Base-by-base conservation (phyloP, 108 stramenopile genomes). In the Cyclostephanos invisitatus region DNA sequence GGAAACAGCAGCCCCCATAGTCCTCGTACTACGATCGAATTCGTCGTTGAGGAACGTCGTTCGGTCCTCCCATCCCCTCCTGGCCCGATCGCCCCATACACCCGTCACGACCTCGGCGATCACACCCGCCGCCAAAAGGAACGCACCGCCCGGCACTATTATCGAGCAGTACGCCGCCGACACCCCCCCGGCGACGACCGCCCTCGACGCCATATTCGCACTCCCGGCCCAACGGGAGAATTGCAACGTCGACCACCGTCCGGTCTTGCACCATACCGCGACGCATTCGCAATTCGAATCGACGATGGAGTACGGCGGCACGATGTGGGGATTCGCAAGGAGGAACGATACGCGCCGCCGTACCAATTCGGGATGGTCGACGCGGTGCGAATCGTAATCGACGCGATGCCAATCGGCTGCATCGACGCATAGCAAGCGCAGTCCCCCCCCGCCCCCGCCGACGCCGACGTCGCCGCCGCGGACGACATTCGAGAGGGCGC, bases 251-350 rank as follows among this genome's bases (percentile, higher is more conserved):
- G 32, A 10, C 35, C 35, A 62, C 32, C 20, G 17, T 8, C 61
- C 61, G 8, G 61, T 62, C 32, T 62, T 62, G 32, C 61, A 62
- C 61, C 61, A 62, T 2, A 62, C 61, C 20, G 61, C 61, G 37
- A 62, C 61, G 38, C 61, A 62, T 15, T 62, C 61, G 32, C 61
- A 62, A 15, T 62, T 62, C 29, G 11, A 62, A 2, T 62, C 29
- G 20, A 62, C 35, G 10, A 62, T 35, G 4, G 25, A 21, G 22
- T 62, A 62, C 20, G 8, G 0, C 20, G 61, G 61, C 0, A 62
- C 0, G 29, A 62, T 17, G 20, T 38, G n/a, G 14, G 61, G 61
- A 35, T 62, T 62, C 2, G 1, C 8, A 1, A 62, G 2, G 3
- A 62, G 32, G 38, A 62, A 62, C 7, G 32, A 10, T 1, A 62